phyloP scores from a whole-genome alignment of 2,329 filamentous ascomycete species.

The Emericellopsis cladophorae region DNA sequence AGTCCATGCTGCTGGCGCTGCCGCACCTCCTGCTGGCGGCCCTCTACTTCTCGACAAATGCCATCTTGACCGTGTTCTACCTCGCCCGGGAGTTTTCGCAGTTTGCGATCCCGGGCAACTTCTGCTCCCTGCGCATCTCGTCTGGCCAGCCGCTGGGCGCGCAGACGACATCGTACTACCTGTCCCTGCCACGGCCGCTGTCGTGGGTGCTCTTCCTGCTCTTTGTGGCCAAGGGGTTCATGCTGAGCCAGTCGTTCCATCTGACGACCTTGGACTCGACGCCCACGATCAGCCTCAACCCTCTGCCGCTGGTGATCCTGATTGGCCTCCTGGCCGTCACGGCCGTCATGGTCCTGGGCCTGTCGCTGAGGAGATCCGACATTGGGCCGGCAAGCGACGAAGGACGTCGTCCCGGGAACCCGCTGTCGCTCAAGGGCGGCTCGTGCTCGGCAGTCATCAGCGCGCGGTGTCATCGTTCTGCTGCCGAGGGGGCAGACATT shows the following conservation, averaged over 20 bases:
- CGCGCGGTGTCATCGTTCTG: slow-evolving; percentile 29
- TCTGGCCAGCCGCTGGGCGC: slow-evolving; percentile 26
- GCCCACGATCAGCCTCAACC: slow-evolving; percentile 25
- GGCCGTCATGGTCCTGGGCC: slow-evolving; percentile 16
- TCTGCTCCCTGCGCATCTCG: slow-evolving; percentile 28
- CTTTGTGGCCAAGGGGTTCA: slow-evolving; percentile 30
- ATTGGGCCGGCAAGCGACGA: slow-evolving; percentile 17
- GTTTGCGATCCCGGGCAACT: slow-evolving; percentile 20
- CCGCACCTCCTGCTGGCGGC: slow-evolving; percentile 34
- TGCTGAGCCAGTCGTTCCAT: slow-evolving; percentile 31
- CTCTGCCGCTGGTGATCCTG: slow-evolving; percentile 26
- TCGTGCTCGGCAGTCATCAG: slow-evolving; percentile 39
- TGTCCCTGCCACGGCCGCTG: slow-evolving; percentile 33
- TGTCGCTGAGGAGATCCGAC: slow-evolving; percentile 27
- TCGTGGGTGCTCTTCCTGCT: slow-evolving; percentile 30
- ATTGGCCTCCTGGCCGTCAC: slow-evolving; percentile 25
- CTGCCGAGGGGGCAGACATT: slow-evolving; percentile 16
- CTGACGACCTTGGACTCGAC: slow-evolving; percentile 15
- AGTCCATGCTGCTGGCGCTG: slow-evolving; percentile 26
- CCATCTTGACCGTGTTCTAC: slow-evolving; percentile 32
- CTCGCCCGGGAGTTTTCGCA: slow-evolving; percentile 36
- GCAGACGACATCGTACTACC: slow-evolving; percentile 33
- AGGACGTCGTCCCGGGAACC: slow-evolving; percentile 28
- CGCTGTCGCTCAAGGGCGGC: slow-evolving; percentile 31
- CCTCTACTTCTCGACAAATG: slow-evolving; percentile 34